These are phyloP conservation scores for Tetrapisispora fleetii DNA, from an alignment of 805 yeast genomes.

Conservation along the genomic window DNA sequence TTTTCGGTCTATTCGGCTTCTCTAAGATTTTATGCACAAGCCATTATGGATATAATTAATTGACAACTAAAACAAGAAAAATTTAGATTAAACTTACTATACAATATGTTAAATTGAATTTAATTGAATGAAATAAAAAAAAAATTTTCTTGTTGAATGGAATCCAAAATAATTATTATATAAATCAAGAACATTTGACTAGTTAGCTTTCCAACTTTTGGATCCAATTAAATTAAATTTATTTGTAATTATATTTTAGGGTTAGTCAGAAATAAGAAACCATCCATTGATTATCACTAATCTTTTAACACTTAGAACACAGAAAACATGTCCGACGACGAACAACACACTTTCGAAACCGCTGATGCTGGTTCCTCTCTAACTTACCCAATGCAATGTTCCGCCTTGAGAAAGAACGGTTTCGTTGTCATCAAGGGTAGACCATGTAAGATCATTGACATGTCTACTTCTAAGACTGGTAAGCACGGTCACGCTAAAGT, in stretches of 20 bases:
- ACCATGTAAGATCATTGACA: slow-evolving; percentile 99
- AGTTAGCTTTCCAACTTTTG: too few relatives aligned
- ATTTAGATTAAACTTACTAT: too few relatives aligned
- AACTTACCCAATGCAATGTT: slow-evolving; percentile 99
- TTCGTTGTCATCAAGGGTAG: slow-evolving; percentile 97
- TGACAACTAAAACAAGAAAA: neutral
- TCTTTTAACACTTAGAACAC: neutral
- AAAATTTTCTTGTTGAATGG: neutral
- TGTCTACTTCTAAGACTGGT: slow-evolving; percentile 99
- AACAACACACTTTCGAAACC: slow-evolving; percentile 88
- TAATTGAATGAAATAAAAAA: too few relatives aligned
- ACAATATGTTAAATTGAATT: too few relatives aligned
- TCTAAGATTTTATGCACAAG: too few relatives aligned
- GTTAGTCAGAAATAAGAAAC: neutral
- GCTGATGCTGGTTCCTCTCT: slow-evolving; percentile 98
- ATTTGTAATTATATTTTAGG: neutral
- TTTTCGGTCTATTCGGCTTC: too few relatives aligned
- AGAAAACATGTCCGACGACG: slow-evolving; percentile 27
- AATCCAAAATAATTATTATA: too few relatives aligned
- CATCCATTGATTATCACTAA: neutral
- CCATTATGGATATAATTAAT: too few relatives aligned
- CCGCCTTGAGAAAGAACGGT: slow-evolving; percentile 99
- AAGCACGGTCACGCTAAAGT: slow-evolving; percentile 99
- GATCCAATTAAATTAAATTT: neutral
- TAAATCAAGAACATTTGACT: neutral